Conservation (phyloP, 2,329 filamentous ascomycete genomes). For the Akanthomyces uredinophilus region DNA sequence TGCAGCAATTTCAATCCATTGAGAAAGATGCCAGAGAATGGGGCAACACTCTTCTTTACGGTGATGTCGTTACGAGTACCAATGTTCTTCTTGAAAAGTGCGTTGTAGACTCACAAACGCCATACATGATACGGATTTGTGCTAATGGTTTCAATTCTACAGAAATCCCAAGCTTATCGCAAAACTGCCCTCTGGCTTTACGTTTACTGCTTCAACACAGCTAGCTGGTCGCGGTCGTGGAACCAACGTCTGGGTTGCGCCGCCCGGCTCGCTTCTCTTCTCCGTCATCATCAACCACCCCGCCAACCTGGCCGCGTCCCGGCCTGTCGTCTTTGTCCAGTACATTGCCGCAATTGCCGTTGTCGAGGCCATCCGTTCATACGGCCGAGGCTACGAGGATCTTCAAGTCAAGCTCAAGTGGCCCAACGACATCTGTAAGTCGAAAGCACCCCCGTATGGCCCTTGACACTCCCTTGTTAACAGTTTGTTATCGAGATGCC, state of each 20-base stretch:
- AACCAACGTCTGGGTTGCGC: slow-evolving; percentile 91
- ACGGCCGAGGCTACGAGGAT: slow-evolving; percentile 68
- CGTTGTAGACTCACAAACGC: slow-evolving; percentile 16
- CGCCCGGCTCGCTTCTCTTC: slow-evolving; percentile 79
- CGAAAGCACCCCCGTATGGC: too few species aligned
- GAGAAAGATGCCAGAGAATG: slow-evolving; percentile 60
- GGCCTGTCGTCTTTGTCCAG: slow-evolving; percentile 88
- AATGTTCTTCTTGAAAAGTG: slow-evolving; percentile 90
- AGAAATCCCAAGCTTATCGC: slow-evolving; percentile 75
- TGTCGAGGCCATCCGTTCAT: slow-evolving; percentile 74
- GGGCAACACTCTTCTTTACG: slow-evolving; percentile 76
- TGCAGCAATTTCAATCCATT: slow-evolving; percentile 58
- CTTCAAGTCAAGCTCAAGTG: slow-evolving; percentile 87
- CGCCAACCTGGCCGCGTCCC: slow-evolving; percentile 61
- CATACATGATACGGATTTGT: slow-evolving; percentile 58
- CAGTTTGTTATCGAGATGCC: slow-evolving; percentile 44
- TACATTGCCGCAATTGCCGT: slow-evolving; percentile 88
- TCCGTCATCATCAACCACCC: slow-evolving; percentile 84
- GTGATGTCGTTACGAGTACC: slow-evolving; percentile 88
- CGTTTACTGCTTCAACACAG: slow-evolving; percentile 79
- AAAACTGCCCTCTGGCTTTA: slow-evolving; percentile 78
- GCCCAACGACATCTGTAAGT: slow-evolving; percentile 88
- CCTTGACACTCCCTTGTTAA: too few species aligned
- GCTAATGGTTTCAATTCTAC: slow-evolving; percentile 32
- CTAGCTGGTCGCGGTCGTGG: slow-evolving; percentile 84